phyloP scores from a whole-genome alignment of 805 yeast species.

The Sugiyamaella lignohabitans region DNA sequence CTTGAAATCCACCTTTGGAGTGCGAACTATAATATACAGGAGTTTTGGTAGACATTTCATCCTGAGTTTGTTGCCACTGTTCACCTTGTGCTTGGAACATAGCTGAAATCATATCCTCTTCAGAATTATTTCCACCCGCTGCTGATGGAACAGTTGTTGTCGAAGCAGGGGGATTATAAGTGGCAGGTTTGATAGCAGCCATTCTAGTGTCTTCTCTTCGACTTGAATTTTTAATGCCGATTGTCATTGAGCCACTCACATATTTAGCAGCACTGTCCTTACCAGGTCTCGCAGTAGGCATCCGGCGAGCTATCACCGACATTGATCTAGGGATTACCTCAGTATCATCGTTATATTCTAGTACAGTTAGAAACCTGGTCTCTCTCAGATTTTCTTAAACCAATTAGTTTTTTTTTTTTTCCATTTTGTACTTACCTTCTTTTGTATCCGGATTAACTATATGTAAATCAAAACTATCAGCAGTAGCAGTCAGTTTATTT shows the following conservation, averaged over 20 bases:
- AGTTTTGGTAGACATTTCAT: conserved; percentile 77
- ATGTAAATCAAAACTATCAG: conserved; percentile 65
- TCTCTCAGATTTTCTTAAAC: too few species aligned
- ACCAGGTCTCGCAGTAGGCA: conserved; percentile 54
- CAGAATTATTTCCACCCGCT: conserved; percentile 41
- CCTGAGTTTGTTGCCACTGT: conserved; percentile 94
- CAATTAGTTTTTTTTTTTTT: too few species aligned
- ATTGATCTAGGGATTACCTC: conserved; percentile 87
- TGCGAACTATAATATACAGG: conserved; percentile 48
- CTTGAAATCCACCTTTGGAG: conserved; percentile 31
- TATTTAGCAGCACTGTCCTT: conserved; percentile 50
- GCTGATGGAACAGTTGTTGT: conserved; percentile 17
- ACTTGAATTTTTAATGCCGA: conserved; percentile 33
- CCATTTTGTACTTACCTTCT: conserved; percentile 34
- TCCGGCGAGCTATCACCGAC: conserved; percentile 70
- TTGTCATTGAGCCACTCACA: conserved; percentile 44
- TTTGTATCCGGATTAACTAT: conserved; percentile 64
- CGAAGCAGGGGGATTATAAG: conserved; percentile 21
- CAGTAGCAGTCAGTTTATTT: conserved; percentile 75
- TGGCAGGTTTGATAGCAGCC: conserved; percentile 16
- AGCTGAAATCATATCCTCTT: conserved; percentile 80
- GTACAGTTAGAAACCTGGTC: conserved; percentile 11
- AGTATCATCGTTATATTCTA: conserved; percentile 79
- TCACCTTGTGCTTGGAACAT: conserved; percentile 92
- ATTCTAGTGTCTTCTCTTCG: conserved; percentile 30